Percentiles rank a stretch among this genome's conserved stretches.
Evolutionary conservation across 2,329 filamentous ascomycete species (phyloP).

Genomic region (Hypoxylon sp.): DNA sequence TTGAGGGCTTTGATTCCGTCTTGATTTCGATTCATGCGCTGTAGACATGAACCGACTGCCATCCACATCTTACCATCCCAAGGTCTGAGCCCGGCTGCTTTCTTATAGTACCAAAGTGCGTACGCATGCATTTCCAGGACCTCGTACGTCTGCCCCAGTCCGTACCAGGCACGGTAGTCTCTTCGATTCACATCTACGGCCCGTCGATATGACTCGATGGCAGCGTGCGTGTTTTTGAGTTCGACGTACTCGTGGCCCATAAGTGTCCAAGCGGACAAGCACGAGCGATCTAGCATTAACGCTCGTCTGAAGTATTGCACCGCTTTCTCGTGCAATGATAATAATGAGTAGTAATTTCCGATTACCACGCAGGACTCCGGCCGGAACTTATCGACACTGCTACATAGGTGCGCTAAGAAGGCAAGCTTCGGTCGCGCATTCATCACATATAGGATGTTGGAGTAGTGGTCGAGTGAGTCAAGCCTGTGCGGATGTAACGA

Average conservation of each 20-base stretch:
- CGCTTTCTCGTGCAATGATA: conserved; percentile 96
- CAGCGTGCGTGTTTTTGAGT: conserved; percentile 97
- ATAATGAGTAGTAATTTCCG: conserved; percentile 95
- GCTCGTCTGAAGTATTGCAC: conserved; percentile 98
- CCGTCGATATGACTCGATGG: conserved; percentile 95
- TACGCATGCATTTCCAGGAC: conserved; percentile 98
- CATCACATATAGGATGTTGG: conserved; percentile 96
- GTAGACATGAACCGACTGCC: conserved; percentile 90
- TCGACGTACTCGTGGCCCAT: conserved; percentile 99
- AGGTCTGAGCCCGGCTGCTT: conserved; percentile 89
- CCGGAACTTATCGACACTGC: conserved; percentile 92
- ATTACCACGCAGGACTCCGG: conserved; percentile 97
- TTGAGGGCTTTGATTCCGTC: conserved; percentile 97
- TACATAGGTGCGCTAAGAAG: conserved; percentile 91
- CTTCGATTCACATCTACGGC: conserved; percentile 96
- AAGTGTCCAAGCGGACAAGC: conserved; percentile 94
- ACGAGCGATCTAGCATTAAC: conserved; percentile 88
- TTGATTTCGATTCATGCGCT: conserved; percentile 86
- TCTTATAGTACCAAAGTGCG: conserved; percentile 97
- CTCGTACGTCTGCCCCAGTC: conserved; percentile 95
- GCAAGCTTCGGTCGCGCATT: conserved; percentile 88
- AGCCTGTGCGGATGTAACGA: conserved; percentile 80
- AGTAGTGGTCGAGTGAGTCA: conserved; percentile 94
- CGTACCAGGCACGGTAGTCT: conserved; percentile 98
- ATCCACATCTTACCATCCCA: conserved; percentile 99